Evolutionary conservation across 73 alveolate species (phyloP), one percentile per base, ranked within the genome.

Genomic region (Blepharisma japonicum): DNA sequence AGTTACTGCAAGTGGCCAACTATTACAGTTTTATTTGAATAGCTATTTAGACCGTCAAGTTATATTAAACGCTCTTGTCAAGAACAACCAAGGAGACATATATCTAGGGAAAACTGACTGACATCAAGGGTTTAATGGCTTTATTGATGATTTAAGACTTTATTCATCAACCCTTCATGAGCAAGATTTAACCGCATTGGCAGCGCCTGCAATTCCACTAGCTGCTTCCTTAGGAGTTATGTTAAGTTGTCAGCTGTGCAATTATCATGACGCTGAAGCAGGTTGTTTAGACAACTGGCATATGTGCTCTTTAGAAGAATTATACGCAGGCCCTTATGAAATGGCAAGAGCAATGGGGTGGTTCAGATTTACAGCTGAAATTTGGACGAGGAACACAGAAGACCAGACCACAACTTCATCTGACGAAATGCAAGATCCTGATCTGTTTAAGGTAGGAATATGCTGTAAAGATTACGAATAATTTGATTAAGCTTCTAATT

Each of bases 371-470:
- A 61, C 74, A 18, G 74, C 74, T 20, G 74, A 61, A 18, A 39
- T 61, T 61, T 61, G 74, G 74, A 61, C 74, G 2, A 61, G 74
- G 47, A 61, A 61, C 23, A 61, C 74, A 8, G 74, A 61, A 14
- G 74, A 61, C 74, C 74, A 61, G 47, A 25, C 39, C 23, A 61
- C 74, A 18, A 61, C 74, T 9, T 14, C 74, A 2, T 14, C 74
- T 14, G 74, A 61, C 5, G 74, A 61, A 61, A 61, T 61, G 74
- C 74, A 61, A 61, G 74, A 61, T 39, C 74, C 74, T n/a, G 74
- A 61, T 61, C 23, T 61, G 74, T 61, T 61, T 61, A 61, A 61
- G 74, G n/a, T 61, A 9, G 74, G 74, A 25, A n/a, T 61, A 9
- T 61, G 74, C 74, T 61, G 74, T 61, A 18, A 39, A 25, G 74